These are phyloP conservation scores for Shiraia sp. DNA, from an alignment of 2,329 filamentous ascomycete species.

Conservation along the genomic window DNA sequence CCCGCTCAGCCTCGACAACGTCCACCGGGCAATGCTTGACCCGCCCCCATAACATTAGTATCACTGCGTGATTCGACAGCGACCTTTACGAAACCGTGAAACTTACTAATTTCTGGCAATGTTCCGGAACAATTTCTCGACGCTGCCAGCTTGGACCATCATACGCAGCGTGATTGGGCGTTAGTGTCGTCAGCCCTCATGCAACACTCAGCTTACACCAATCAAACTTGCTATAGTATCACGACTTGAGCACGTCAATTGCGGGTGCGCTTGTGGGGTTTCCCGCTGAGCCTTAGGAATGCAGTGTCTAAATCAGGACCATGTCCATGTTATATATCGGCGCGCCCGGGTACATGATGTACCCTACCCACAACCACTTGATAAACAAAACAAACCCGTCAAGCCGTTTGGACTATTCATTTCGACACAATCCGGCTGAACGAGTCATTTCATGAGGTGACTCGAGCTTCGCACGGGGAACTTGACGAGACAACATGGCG, in stretches of 20 bases:
- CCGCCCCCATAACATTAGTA: constrained; percentile 1
- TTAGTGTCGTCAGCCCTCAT: not conserved
- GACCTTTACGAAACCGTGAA: not conserved
- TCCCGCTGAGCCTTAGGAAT: constrained; percentile 10
- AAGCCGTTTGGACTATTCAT: too few species aligned
- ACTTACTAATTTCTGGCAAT: too few species aligned
- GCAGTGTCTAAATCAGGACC: constrained; percentile 6
- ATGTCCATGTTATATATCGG: constrained; percentile 4
- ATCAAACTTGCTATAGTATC: not conserved
- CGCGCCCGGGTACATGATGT: constrained; percentile 8
- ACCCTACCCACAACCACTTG: too few species aligned
- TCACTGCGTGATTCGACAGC: constrained; percentile 3
- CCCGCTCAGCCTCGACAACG: constrained; percentile 18
- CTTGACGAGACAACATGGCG: constrained; percentile 15
- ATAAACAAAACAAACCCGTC: too few species aligned
- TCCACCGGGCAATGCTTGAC: constrained; percentile 5
- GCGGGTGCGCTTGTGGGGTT: constrained; percentile 5
- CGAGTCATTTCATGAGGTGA: not conserved
- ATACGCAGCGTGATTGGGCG: too few species aligned
- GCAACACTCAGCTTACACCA: not conserved
- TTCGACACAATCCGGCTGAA: too few species aligned
- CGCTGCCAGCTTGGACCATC: too few species aligned
- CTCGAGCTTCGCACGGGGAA: not conserved
- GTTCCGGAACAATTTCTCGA: too few species aligned
- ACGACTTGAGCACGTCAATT: too few species aligned